Conservation (phyloP, 805 yeast species). For the Lachancea fermentati region DNA sequence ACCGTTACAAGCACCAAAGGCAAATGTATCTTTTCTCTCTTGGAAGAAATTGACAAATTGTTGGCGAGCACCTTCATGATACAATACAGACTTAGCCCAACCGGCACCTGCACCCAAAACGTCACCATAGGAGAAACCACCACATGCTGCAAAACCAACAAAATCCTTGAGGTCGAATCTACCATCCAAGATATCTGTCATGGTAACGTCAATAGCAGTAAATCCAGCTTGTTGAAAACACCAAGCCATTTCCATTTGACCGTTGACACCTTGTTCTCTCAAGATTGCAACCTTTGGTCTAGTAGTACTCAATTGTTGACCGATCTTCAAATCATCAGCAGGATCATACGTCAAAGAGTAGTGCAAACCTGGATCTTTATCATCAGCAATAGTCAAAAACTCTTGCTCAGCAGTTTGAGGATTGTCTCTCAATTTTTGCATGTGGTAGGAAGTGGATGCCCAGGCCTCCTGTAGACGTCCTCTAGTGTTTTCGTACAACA, state of each 20-base stretch:
- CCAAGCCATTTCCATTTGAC: constrained; percentile 98
- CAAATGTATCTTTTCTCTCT: constrained; percentile 85
- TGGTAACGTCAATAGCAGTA: constrained; percentile 89
- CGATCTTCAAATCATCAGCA: constrained; percentile 40
- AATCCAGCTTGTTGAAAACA: constrained; percentile 93
- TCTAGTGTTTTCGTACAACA: constrained; percentile 52
- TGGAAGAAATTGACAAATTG: constrained; percentile 80
- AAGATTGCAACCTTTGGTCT: constrained; percentile 91
- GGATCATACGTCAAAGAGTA: constrained; percentile 73
- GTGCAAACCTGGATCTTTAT: constrained; percentile 83
- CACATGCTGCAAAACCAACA: constrained; percentile 95
- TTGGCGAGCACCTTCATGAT: constrained; percentile 66
- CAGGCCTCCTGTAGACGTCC: constrained; percentile 73
- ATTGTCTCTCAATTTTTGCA: constrained; percentile 91
- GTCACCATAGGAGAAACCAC: constrained; percentile 98
- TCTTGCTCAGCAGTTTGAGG: constrained; percentile 89
- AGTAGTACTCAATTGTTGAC: constrained; percentile 15
- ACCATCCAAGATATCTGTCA: constrained; percentile 84
- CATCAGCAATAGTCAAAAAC: constrained; percentile 64
- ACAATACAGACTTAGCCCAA: constrained; percentile 95
- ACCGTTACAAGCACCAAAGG: constrained; percentile 98
- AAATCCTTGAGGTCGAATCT: constrained; percentile 67
- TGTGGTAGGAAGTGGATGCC: constrained; percentile 81
- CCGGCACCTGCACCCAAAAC: constrained; percentile 98
- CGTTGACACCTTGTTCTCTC: constrained; percentile 98